Percentiles rank a stretch among this genome's conserved stretches.
These are phyloP conservation scores for Candolleomyces aberdarensis DNA, from an alignment of 768 basidiomycete genomes.

Conservation along the genomic window DNA sequence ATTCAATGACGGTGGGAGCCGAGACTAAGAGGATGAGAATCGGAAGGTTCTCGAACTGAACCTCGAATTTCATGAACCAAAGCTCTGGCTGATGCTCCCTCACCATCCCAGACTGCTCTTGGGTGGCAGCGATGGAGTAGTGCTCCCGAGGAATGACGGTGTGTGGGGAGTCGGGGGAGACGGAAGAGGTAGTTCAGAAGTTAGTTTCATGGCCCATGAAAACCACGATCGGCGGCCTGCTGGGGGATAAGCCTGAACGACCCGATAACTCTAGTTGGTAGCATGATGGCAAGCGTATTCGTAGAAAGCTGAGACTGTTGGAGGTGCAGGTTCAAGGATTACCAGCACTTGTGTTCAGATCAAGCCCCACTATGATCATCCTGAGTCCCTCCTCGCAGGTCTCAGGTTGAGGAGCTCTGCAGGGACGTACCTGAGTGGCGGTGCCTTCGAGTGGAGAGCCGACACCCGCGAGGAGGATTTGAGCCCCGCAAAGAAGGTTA, in stretches of 20 bases:
- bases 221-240: constrained; percentile 8
- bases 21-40: constrained; percentile 28
- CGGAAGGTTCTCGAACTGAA: constrained; percentile 13
- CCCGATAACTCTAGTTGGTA: not conserved
- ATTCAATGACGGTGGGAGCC: constrained; percentile 6
- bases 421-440: too few relatives aligned
- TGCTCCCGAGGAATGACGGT: constrained; percentile 10
- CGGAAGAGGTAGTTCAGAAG: constrained; percentile 16
- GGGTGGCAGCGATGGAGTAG: not conserved
- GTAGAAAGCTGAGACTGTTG: too few relatives aligned
- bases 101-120: not conserved
- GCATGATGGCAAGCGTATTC: too few relatives aligned
- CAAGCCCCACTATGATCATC: too few relatives aligned
- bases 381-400: too few relatives aligned
- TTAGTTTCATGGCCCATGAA: constrained; percentile 13
- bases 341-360: too few relatives aligned
- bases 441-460: too few relatives aligned
- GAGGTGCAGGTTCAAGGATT: too few relatives aligned
- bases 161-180: constrained; percentile 9
- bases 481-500: too few relatives aligned
- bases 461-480: too few relatives aligned
- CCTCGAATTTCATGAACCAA: constrained; percentile 18
- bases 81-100: constrained; percentile 3
- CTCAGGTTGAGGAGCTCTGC: too few relatives aligned
- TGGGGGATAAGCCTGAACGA: constrained; percentile 10